Conservation (phyloP, 2,329 filamentous ascomycete species). For the Verticillium alfalfae region DNA sequence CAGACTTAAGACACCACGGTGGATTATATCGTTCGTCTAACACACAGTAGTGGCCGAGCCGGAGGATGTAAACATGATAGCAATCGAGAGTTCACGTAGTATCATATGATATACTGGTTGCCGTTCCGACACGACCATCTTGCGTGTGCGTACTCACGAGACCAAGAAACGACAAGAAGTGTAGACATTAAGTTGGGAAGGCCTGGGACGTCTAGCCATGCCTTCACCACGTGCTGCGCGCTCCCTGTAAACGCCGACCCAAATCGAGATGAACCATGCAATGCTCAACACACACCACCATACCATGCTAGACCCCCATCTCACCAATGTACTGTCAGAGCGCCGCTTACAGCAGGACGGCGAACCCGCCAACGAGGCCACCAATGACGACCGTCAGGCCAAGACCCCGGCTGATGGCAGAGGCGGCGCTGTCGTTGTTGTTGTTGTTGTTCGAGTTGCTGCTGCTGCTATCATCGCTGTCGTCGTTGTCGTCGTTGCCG, state of each 20-base stretch:
- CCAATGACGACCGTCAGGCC: conserved; percentile 30
- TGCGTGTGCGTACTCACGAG: not conserved
- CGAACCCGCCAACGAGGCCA: conserved; percentile 33
- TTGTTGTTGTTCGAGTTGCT: conserved; percentile 9
- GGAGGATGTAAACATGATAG: too few relatives aligned
- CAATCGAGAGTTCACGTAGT: too few relatives aligned
- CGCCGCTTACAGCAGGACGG: conserved; percentile 23
- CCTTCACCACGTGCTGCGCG: not conserved
- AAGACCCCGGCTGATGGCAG: conserved; percentile 26
- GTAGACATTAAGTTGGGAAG: not conserved
- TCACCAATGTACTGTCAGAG: not conserved
- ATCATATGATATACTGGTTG: too few relatives aligned
- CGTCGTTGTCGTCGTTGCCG: conserved; percentile 1
- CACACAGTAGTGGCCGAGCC: too few relatives aligned
- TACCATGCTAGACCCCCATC: not conserved
- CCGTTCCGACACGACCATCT: too few relatives aligned
- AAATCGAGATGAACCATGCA: not conserved
- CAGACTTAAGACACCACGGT: too few relatives aligned
- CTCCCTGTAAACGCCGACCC: not conserved
- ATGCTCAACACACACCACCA: not conserved
- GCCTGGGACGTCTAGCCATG: not conserved
- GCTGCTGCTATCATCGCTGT: not conserved
- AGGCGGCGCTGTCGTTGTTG: conserved; percentile 19
- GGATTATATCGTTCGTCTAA: too few relatives aligned
- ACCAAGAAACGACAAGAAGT: not conserved